Evolutionary conservation across 2,329 filamentous ascomycete genomes (phyloP).

Genomic region (Penicillium psychrosexuale): DNA sequence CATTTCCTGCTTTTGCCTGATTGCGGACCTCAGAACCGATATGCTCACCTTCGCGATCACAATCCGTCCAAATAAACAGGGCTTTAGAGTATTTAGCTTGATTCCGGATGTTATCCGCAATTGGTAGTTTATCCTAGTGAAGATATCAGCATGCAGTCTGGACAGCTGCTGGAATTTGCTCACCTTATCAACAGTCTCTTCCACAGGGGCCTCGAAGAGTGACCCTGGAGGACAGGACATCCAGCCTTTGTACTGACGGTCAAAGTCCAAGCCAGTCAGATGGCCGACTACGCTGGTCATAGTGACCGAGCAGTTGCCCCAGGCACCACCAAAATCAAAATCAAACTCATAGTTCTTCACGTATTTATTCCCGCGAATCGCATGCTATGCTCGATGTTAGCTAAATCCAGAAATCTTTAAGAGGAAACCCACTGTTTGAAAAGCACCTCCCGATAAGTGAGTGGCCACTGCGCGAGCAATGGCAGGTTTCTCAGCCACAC

Average conservation of each 20-base stretch:
- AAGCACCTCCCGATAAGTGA: slow-evolving; percentile 76
- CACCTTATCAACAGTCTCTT: slow-evolving; percentile 66
- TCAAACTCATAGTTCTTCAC: slow-evolving; percentile 94
- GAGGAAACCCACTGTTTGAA: slow-evolving; percentile 61
- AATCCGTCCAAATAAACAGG: slow-evolving; percentile 98
- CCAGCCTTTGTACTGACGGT: slow-evolving; percentile 72
- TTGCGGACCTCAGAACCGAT: slow-evolving; percentile 89
- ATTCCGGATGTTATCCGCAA: slow-evolving; percentile 79
- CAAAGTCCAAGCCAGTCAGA: slow-evolving; percentile 77
- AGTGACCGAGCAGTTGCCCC: slow-evolving; percentile 78
- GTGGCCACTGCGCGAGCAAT: slow-evolving; percentile 92
- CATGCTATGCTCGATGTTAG: slow-evolving; percentile 53
- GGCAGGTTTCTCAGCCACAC: slow-evolving; percentile 84
- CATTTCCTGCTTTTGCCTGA: slow-evolving; percentile 72
- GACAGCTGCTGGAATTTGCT: slow-evolving; percentile 2
- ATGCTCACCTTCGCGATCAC: slow-evolving; percentile 94
- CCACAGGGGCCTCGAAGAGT: slow-evolving; percentile 77
- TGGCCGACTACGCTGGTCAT: slow-evolving; percentile 95
- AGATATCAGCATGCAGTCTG: slow-evolving; percentile 13
- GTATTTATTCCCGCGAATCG: slow-evolving; percentile 66
- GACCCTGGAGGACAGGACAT: slow-evolving; percentile 70
- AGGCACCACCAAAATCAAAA: slow-evolving; percentile 77
- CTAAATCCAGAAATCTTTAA: neutral
- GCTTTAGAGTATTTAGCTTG: slow-evolving; percentile 71
- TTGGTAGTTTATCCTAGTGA: slow-evolving; percentile 67